These are phyloP conservation scores for Bocquillonia castaneifolia DNA, from an alignment of 441 rosid species.

Conservation along the genomic window DNA sequence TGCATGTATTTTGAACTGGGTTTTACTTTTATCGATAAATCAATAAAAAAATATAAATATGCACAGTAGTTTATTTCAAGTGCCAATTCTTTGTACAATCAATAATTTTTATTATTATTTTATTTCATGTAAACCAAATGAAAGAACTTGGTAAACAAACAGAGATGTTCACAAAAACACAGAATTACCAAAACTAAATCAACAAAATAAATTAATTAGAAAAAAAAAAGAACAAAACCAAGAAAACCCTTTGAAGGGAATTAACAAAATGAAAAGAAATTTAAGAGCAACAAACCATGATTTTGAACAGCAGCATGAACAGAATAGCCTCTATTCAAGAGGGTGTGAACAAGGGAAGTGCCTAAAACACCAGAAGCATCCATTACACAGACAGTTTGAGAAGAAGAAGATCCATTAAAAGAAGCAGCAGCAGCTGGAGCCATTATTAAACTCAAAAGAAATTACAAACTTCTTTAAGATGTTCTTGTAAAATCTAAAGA, in stretches of 20 bases:
- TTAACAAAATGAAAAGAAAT: too few species aligned
- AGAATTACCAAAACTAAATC: neutral
- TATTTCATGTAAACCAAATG: too few species aligned
- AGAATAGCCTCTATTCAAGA: conserved; percentile 44
- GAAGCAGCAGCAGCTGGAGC: conserved; percentile 33
- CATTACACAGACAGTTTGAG: conserved; percentile 52
- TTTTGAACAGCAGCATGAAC: conserved; percentile 55
- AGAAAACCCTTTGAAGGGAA: too few species aligned
- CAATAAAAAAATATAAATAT: too few species aligned
- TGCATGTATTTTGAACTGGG: too few species aligned
- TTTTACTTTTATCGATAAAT: too few species aligned
- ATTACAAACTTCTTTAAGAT: neutral
- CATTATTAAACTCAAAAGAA: conserved; percentile 20
- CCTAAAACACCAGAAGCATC: conserved; percentile 57
- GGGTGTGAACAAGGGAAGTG: conserved; percentile 37
- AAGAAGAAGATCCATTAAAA: conserved; percentile 13
- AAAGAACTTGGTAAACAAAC: neutral
- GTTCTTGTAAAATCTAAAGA: neutral
- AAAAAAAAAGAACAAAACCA: neutral
- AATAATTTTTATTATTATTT: too few species aligned
- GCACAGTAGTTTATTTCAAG: too few species aligned
- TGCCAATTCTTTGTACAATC: too few species aligned
- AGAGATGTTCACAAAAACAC: neutral
- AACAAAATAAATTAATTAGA: neutral
- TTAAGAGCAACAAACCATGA: conserved; percentile 28